These are phyloP conservation scores for Nymphaea thermarum DNA, from an alignment of 164 flowering plant species.

Conservation along the genomic window DNA sequence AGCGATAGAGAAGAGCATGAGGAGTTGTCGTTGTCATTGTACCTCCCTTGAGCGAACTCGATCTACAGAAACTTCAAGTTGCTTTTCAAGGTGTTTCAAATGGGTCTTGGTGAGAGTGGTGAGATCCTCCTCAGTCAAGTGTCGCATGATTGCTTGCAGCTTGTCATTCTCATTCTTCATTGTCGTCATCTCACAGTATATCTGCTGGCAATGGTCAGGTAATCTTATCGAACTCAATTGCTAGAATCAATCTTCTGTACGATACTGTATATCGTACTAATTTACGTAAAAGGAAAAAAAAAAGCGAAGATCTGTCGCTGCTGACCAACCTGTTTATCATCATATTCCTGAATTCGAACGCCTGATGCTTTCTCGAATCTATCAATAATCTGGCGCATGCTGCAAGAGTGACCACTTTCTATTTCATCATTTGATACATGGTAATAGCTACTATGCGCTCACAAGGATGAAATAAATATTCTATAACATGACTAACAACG, in stretches of 20 bases:
- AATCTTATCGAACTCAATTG: too few relatives aligned
- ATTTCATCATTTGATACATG: not conserved
- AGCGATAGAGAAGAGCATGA: too few relatives aligned
- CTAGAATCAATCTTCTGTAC: too few relatives aligned
- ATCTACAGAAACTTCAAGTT: too few relatives aligned
- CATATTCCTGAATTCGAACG: not conserved
- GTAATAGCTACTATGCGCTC: not conserved
- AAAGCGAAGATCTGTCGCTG: not conserved
- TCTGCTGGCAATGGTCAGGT: slow-evolving; percentile 8
- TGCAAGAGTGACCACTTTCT: not conserved
- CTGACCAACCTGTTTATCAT: not conserved
- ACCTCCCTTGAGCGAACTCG: too few relatives aligned
- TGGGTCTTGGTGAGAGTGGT: too few relatives aligned
- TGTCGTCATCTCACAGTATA: slow-evolving; percentile 21
- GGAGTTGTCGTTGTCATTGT: too few relatives aligned
- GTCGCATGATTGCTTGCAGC: slow-evolving; percentile 27
- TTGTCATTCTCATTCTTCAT: slow-evolving; percentile 26
- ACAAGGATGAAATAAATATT: too few relatives aligned
- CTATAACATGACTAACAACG: not conserved
- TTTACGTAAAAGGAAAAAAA: not conserved
- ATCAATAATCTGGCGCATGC: not conserved
- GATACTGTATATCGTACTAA: too few relatives aligned
- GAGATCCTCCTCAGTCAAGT: slow-evolving; percentile 22
- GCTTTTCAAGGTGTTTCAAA: too few relatives aligned
- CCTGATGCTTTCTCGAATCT: not conserved